Evolutionary conservation across 495 filamentous ascomycete genomes (phyloP).

Genomic region (Talaromyces trachyspermus): DNA sequence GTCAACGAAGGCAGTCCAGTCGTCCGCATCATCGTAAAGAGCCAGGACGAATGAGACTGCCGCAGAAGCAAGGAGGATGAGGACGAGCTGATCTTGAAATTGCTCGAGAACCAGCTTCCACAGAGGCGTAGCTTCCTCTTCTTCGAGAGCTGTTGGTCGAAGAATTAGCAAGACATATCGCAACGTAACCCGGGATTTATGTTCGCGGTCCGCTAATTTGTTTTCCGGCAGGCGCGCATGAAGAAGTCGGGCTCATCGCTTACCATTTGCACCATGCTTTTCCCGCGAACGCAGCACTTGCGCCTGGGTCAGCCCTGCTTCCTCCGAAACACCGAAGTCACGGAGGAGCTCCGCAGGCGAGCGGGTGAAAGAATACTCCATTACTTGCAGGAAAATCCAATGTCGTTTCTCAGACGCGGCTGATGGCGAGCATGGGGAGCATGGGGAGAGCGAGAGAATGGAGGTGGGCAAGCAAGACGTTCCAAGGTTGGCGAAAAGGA

Average conservation of each 20-base stretch:
- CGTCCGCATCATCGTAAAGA: constrained; percentile 85
- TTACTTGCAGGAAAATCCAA: constrained; percentile 21
- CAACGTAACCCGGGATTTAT: no score
- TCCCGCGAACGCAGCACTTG: constrained; percentile 56
- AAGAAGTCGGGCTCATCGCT: constrained; percentile 17
- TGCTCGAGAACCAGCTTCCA: constrained; percentile 97
- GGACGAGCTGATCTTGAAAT: constrained; percentile 97
- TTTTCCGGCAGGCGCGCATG: no score
- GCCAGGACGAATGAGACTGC: constrained; percentile 92
- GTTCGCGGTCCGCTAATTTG: no score
- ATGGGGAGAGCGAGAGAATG: constrained; percentile 11
- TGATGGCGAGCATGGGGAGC: neutral
- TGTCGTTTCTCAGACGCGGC: no score
- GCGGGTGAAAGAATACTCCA: constrained; percentile 76
- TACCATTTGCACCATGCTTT: constrained; percentile 84
- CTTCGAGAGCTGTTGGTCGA: constrained; percentile 64
- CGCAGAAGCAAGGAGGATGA: constrained; percentile 90
- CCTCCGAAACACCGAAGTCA: constrained; percentile 61
- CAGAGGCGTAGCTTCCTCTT: constrained; percentile 94
- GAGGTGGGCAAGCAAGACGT: constrained; percentile 10
- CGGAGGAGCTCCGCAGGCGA: constrained; percentile 61
- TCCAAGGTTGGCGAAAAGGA: constrained; percentile 4
- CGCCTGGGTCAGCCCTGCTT: constrained; percentile 58
- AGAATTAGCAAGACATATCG: constrained; percentile 13
- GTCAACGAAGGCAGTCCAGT: constrained; percentile 98